A percentile compares a stretch with the other conserved stretches of the same genome.
These are phyloP conservation scores for Dictyostelium citrinum DNA, from an alignment of 78 protist species.

Conservation along the genomic window DNA sequence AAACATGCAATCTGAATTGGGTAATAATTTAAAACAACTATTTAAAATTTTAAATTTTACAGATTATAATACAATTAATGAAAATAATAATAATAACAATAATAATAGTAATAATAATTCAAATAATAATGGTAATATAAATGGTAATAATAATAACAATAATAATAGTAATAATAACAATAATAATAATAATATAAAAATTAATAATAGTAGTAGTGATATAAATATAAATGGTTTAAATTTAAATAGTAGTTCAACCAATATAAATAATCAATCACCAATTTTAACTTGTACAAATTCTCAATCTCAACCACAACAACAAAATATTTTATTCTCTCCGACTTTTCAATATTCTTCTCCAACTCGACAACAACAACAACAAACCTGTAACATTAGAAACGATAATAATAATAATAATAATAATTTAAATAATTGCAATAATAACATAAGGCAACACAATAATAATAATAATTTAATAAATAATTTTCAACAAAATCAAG, in stretches of 20 bases:
- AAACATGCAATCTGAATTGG: background rate
- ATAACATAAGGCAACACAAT: background rate
- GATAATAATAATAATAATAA: background rate
- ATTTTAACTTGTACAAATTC: background rate
- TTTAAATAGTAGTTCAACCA: conserved; percentile 13
- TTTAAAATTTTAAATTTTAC: conserved; percentile 6
- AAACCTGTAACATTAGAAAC: background rate
- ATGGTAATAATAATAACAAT: background rate
- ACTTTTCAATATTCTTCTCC: background rate
- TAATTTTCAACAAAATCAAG: background rate
- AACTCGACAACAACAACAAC: background rate
- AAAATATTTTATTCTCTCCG: background rate
- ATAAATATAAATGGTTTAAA: conserved; percentile 13
- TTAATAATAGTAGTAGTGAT: conserved; percentile 8
- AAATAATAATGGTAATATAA: background rate
- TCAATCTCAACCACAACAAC: background rate
- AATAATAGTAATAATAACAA: background rate
- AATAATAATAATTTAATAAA: background rate
- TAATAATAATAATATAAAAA: background rate
- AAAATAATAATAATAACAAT: background rate
- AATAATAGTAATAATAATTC: background rate
- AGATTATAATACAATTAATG: background rate
- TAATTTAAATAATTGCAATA: background rate
- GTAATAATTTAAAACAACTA: conserved; percentile 7
- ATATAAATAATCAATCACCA: background rate